Conservation (phyloP, 495 filamentous ascomycete genomes). For the Entonaema liquescens region DNA sequence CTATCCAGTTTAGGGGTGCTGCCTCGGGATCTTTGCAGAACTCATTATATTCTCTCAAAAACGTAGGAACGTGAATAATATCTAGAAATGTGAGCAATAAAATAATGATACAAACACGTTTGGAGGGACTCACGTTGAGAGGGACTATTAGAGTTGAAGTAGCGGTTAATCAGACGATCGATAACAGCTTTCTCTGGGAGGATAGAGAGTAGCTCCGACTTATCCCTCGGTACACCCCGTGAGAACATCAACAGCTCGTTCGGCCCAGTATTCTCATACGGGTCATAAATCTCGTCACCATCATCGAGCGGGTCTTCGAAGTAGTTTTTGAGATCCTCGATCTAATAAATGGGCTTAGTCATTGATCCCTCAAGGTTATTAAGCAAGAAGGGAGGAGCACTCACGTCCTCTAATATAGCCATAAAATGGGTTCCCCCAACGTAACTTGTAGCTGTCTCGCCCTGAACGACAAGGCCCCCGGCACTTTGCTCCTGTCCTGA, state of each 20-base stretch:
- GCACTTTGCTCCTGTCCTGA: constrained; percentile 23
- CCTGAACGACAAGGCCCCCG: constrained; percentile 48
- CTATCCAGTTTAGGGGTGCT: constrained; percentile 55
- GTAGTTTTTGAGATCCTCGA: constrained; percentile 56
- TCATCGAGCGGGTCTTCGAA: constrained; percentile 53
- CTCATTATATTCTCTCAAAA: constrained; percentile 56
- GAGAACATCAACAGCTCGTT: constrained; percentile 47
- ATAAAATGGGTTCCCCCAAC: constrained; percentile 65
- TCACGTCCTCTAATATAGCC: constrained; percentile 63
- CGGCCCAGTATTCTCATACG: constrained; percentile 42
- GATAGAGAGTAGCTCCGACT: constrained; percentile 49
- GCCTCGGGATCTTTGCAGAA: constrained; percentile 56
- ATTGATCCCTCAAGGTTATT: background rate
- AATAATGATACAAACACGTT: background rate
- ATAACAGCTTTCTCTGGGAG: constrained; percentile 52
- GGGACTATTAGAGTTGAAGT: constrained; percentile 59
- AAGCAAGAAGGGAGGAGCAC: constrained; percentile 22
- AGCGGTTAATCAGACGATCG: constrained; percentile 56
- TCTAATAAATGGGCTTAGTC: constrained; percentile 39
- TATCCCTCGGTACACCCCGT: constrained; percentile 41
- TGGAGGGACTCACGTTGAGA: constrained; percentile 48
- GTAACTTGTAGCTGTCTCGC: constrained; percentile 51
- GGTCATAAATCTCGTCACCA: constrained; percentile 40
- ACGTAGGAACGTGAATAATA: constrained; percentile 56
- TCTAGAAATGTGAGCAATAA: constrained; percentile 40